Evolutionary conservation across 139 green algal genomes (phyloP).

Genomic region (Tetradesmus obliquus): DNA sequence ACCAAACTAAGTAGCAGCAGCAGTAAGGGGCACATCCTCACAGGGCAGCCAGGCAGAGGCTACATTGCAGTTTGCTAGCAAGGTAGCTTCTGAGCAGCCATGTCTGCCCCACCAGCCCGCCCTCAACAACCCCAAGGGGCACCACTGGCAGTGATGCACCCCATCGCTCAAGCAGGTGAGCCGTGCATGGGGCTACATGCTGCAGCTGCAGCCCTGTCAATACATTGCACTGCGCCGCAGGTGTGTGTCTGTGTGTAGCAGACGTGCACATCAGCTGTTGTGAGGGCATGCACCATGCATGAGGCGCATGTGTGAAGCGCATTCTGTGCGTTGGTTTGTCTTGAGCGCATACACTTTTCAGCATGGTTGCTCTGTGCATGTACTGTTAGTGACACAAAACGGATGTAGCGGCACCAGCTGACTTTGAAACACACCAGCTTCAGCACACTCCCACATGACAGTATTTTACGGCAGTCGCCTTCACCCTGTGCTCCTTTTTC

Average conservation of each 20-base stretch:
- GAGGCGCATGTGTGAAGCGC: background rate
- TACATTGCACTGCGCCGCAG: too few relatives aligned
- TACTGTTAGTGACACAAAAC: background rate
- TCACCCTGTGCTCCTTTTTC: background rate
- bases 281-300: background rate
- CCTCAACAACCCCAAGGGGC: background rate
- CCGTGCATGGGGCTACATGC: background rate
- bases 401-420: too few relatives aligned
- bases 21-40: too few relatives aligned
- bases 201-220: background rate
- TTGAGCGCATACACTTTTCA: background rate
- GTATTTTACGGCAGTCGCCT: background rate
- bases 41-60: too few relatives aligned
- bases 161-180: background rate
- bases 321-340: background rate
- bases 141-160: background rate
- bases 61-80: too few relatives aligned
- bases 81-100: background rate
- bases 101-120: background rate
- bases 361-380: background rate
- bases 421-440: too few relatives aligned
- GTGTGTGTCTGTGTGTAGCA: background rate
- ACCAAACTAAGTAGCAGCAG: too few relatives aligned
- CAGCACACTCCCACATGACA: background rate
- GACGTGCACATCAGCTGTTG: background rate